These are phyloP conservation scores for Prunus mume DNA, from an alignment of 306 rosid species.

Conservation along the genomic window DNA sequence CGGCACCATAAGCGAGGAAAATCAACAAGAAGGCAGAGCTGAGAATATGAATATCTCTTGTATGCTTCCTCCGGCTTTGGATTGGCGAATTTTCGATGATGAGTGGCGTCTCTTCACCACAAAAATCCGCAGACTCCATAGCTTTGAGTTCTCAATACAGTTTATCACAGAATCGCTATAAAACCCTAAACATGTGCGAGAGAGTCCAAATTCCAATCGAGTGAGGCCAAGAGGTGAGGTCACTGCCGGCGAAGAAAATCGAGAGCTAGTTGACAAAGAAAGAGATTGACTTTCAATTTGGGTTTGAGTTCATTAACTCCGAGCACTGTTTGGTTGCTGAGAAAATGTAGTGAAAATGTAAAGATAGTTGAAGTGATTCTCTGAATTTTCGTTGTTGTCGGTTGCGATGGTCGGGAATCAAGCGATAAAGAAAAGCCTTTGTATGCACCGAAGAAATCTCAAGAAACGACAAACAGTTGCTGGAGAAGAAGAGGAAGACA, in stretches of 20 bases:
- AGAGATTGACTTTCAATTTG: background rate
- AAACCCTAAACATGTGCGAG: constrained; percentile 11
- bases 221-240: constrained; percentile 8
- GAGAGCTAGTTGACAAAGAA: constrained; percentile 34
- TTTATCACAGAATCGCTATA: constrained; percentile 6
- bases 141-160: constrained; percentile 16
- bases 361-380: background rate
- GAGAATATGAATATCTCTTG: constrained; percentile 64
- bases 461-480: background rate
- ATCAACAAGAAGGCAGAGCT: constrained; percentile 69
- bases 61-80: constrained; percentile 23
- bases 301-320: background rate
- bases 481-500: background rate
- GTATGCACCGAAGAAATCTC: background rate
- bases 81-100: constrained; percentile 26
- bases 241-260: constrained; percentile 45
- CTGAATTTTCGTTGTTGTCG: background rate
- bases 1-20: constrained; percentile 90
- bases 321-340: background rate
- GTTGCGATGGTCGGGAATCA: background rate
- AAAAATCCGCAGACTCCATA: constrained; percentile 41
- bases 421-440: background rate
- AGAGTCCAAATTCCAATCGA: constrained; percentile 6
- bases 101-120: constrained; percentile 62
- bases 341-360: background rate